These are phyloP conservation scores for Phytopythium kandeliae DNA, from an alignment of 352 stramenopile genomes.

Conservation along the genomic window DNA sequence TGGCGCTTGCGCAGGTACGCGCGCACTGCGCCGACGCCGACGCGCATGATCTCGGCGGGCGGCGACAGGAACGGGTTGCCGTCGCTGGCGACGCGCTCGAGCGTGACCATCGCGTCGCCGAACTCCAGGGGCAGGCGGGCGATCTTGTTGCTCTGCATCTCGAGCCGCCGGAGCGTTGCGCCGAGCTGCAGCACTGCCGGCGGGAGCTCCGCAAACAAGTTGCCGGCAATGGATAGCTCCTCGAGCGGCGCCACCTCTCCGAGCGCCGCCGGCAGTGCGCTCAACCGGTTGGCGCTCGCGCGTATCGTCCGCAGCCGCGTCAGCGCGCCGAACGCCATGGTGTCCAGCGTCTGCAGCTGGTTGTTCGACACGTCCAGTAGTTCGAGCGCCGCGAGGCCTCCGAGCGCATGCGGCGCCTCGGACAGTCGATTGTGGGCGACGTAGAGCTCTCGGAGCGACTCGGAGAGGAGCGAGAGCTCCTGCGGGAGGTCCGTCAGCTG, in stretches of 20 bases:
- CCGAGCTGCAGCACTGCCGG: conserved; percentile 31
- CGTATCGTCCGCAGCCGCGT: conserved; percentile 28
- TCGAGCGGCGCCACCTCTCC: conserved; percentile 21
- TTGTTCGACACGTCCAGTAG: conserved; percentile 70
- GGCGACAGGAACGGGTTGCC: conserved; percentile 73
- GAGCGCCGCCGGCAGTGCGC: conserved; percentile 34
- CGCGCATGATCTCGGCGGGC: conserved; percentile 52
- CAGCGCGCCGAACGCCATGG: conserved; percentile 36
- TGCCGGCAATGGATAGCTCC: conserved; percentile 60
- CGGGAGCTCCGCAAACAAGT: conserved; percentile 45
- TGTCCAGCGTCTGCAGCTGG: conserved; percentile 34
- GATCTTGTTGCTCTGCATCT: conserved; percentile 74
- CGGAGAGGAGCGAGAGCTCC: conserved; percentile 24
- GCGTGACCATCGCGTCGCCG: conserved; percentile 24
- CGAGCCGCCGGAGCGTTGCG: conserved; percentile 28
- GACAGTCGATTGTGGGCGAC: conserved; percentile 53
- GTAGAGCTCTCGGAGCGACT: conserved; percentile 26
- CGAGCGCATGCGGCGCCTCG: conserved; percentile 19
- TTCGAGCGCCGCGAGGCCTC: conserved; percentile 22
- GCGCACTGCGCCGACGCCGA: conserved; percentile 42
- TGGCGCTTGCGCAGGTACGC: conserved; percentile 56
- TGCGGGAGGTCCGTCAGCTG: conserved; percentile 26
- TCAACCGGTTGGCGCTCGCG: conserved; percentile 45
- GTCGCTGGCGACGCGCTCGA: conserved; percentile 53
- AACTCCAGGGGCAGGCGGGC: conserved; percentile 53